Evolutionary conservation across 1,139 yeast genomes (phyloP), one percentile per base, ranked within the genome.

Genomic region (Komagataea norvegica): DNA sequence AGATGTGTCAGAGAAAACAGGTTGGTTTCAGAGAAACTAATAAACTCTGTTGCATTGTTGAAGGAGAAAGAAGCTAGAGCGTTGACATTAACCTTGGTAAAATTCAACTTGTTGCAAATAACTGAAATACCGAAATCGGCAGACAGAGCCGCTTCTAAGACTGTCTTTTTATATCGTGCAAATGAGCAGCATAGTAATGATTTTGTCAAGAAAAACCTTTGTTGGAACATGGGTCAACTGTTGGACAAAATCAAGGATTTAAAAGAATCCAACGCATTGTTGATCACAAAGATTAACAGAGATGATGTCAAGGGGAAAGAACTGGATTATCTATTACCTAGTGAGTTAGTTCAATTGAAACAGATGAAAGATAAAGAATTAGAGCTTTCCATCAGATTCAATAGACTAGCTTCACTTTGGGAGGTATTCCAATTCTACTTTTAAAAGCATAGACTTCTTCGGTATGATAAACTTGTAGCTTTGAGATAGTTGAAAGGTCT

Each of bases 61-160:
- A 84, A 77, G 48, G 93, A 86, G 41, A 77, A 77, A 45, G 83
- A 81, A 23, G 86, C 88, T 8, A 70, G 96, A 44, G 77, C 74
- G 31, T 74, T 79, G 37, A 59, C 81, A 27, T 72, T 77, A 38
- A 70, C 70, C 31, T 59, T 82, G 36, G 65, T 79, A 16, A 72
- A 70, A 36, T 68, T 74, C 48, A 79, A 80, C 49, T 68, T 79
- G 14, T 62, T 81, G 19, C 88, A 82, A 56, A 71, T 82, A 31
- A 97, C 91, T 59, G 98, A 93, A 63, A 84, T 91, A 23, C 97
- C 98, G 8, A 74, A 93, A 54, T 82, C 95, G 25, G 82, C 80
- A 23, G 97, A 89, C 58, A 72, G 98, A 47, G 91, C 95, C 2
- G 96, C 97, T 0, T 79, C 87, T 29, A 78, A 94, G 49, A 82